Evolutionary conservation across 495 filamentous ascomycete genomes (phyloP).

Genomic region (Aspergillus carlsbadensis): DNA sequence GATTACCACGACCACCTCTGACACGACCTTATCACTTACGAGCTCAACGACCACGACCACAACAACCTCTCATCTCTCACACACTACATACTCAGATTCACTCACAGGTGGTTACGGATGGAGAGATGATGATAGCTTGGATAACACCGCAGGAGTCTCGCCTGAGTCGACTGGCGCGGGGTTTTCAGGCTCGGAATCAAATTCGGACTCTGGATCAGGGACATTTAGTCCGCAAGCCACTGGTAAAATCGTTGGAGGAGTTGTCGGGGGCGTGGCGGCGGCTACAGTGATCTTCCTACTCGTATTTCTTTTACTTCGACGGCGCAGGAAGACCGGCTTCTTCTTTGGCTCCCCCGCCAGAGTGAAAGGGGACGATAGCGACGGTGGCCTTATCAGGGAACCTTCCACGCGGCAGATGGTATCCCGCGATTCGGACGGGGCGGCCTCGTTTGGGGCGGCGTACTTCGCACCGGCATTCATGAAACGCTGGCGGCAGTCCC

Average conservation of each 20-base stretch:
- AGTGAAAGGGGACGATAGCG: constrained; percentile 7
- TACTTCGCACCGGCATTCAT: constrained; percentile 47
- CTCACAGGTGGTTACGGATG: not conserved
- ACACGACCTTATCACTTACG: not conserved
- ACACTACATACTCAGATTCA: not conserved
- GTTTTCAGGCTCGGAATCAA: not conserved
- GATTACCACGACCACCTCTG: not conserved
- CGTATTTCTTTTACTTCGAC: constrained; percentile 49
- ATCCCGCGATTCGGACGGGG: constrained; percentile 51
- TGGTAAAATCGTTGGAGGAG: constrained; percentile 58
- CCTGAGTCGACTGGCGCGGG: constrained; percentile 10
- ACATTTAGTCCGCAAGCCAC: constrained; percentile 21
- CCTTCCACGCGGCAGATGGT: constrained; percentile 37
- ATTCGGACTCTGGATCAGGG: not conserved
- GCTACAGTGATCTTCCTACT: constrained; percentile 55
- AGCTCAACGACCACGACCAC: constrained; percentile 2
- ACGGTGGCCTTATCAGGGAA: constrained; percentile 9
- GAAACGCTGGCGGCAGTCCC: constrained; percentile 41
- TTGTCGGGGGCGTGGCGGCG: constrained; percentile 64
- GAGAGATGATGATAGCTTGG: not conserved
- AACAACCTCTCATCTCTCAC: constrained; percentile 9
- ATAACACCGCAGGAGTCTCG: constrained; percentile 3
- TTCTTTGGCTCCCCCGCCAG: constrained; percentile 22
- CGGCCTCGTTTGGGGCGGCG: constrained; percentile 56
- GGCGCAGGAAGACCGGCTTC: constrained; percentile 34